Conservation (phyloP, 345 rosid species). For the Eucalyptus grandis region DNA sequence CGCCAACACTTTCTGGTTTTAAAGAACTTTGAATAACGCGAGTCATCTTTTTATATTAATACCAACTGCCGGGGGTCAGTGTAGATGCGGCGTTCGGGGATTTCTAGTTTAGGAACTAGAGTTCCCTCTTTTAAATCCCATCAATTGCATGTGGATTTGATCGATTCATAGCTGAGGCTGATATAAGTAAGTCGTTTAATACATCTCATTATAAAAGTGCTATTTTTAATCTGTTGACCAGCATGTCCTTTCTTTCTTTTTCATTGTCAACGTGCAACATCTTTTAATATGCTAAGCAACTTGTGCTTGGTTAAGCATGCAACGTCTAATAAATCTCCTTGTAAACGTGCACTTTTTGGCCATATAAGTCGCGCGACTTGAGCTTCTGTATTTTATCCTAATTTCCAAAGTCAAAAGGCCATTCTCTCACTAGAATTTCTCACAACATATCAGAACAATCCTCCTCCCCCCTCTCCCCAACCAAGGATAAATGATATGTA, state of each 20-base stretch:
- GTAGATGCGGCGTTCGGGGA: background rate
- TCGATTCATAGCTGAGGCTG: no score
- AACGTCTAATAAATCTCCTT: background rate
- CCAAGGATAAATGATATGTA: background rate
- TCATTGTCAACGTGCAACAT: background rate
- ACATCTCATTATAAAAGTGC: background rate
- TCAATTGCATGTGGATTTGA: background rate
- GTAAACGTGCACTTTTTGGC: background rate
- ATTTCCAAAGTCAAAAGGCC: background rate
- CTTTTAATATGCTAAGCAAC: background rate
- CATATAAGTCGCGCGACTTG: background rate
- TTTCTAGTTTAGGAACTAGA: background rate
- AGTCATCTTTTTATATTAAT: background rate
- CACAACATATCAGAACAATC: background rate
- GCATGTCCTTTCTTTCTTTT: background rate
- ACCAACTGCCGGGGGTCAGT: background rate
- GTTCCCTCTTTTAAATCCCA: background rate
- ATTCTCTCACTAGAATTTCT: background rate
- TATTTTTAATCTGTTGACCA: background rate
- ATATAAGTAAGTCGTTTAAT: background rate
- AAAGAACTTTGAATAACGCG: no score
- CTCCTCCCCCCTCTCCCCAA: background rate
- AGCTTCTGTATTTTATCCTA: background rate
- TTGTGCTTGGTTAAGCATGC: background rate
- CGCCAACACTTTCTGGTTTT: background rate